phyloP scores from a whole-genome alignment of 2,329 filamentous ascomycete genomes.

The Fonsecaea nubica region DNA sequence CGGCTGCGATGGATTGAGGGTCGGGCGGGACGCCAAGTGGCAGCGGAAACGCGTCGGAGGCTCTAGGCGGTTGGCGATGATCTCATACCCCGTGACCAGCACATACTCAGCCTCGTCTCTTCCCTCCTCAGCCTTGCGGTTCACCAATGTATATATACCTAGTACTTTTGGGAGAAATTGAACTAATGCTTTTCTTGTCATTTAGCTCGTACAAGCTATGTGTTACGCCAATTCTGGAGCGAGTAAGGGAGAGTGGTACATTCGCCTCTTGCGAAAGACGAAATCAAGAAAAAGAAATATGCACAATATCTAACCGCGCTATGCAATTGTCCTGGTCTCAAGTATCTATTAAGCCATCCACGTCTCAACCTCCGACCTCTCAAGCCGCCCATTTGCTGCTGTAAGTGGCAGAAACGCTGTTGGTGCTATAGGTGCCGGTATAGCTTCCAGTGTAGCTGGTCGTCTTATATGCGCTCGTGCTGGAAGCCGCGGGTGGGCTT shows the following conservation, averaged over 20 bases:
- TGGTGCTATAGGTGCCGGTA: neutral
- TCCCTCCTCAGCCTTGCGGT: neutral
- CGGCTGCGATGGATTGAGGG: neutral
- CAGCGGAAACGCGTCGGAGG: neutral
- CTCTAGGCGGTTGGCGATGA: neutral
- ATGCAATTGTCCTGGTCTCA: neutral
- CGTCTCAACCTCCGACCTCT: neutral
- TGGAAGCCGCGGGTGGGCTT: slow-evolving; percentile 2
- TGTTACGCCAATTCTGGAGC: neutral
- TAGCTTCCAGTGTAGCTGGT: neutral
- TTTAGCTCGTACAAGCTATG: neutral
- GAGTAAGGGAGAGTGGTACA: neutral
- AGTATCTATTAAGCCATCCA: neutral
- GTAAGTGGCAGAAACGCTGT: slow-evolving; percentile 2
- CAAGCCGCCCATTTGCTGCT: slow-evolving; percentile 5
- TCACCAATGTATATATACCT: neutral
- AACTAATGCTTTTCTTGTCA: neutral
- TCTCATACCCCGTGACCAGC: slow-evolving; percentile 1
- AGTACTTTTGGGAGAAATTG: neutral
- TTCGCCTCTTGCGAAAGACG: neutral
- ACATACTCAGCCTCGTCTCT: neutral
- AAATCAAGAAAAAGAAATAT: neutral
- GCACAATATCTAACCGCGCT: neutral
- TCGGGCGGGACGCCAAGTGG: slow-evolving; percentile 2
- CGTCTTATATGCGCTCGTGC: neutral